These are phyloP conservation scores for Oryza brachyantha DNA, from an alignment of 176 grass and related monocot species.

Conservation along the genomic window DNA sequence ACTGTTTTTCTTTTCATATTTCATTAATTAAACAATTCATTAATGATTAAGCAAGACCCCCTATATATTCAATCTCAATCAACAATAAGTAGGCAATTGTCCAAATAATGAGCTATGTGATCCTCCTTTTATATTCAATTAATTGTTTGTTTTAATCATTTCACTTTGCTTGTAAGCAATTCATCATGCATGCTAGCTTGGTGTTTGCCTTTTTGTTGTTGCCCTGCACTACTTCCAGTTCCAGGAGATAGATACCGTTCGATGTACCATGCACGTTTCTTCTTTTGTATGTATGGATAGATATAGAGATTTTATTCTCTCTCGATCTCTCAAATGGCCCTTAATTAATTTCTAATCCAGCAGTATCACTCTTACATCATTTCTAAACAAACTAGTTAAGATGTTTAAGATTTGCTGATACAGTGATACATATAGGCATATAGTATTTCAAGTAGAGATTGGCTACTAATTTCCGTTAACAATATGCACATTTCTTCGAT, in stretches of 20 bases:
- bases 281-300: neutral
- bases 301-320: too few species aligned
- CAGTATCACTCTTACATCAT: neutral
- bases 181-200: slow-evolving; percentile 4
- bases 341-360: too few species aligned
- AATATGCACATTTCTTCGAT: too few species aligned
- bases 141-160: slow-evolving; percentile 26
- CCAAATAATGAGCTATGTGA: neutral
- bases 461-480: too few species aligned
- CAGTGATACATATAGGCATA: too few species aligned
- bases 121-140: neutral
- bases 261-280: slow-evolving; percentile 1
- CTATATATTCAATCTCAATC: neutral
- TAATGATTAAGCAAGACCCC: neutral
- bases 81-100: neutral
- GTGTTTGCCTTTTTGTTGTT: neutral
- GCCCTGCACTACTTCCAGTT: neutral
- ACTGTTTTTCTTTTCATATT: neutral
- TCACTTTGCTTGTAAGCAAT: slow-evolving; percentile 38
- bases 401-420: neutral
- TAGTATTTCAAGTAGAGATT: too few species aligned
- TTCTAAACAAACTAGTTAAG: neutral
- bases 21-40: neutral
- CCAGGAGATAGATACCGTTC: neutral
- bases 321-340: neutral